Percentiles rank a stretch among this genome's conserved stretches.
These are phyloP conservation scores for Apiospora koreana DNA, from an alignment of 2,329 filamentous ascomycete species.

Conservation along the genomic window DNA sequence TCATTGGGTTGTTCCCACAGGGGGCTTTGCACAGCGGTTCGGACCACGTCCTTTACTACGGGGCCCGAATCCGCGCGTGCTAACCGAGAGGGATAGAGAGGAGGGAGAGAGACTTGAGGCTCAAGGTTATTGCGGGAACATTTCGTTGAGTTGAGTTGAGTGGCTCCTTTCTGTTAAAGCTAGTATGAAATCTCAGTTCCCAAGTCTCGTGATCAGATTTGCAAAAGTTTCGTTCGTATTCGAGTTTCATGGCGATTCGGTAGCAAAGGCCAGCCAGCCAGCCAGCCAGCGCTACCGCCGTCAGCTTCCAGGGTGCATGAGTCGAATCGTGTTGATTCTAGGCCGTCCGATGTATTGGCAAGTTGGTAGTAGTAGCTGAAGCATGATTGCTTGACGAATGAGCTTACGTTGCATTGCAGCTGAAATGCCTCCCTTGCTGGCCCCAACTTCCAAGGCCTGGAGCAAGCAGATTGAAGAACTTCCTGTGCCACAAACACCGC, in stretches of 20 bases:
- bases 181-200: not conserved
- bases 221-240: not conserved
- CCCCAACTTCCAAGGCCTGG: too few species aligned
- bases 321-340: not conserved
- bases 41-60: not conserved
- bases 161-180: not conserved
- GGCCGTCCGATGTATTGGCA: not conserved
- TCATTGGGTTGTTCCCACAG: not conserved
- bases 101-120: not conserved
- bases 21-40: not conserved
- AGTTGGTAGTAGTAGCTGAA: not conserved
- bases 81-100: not conserved
- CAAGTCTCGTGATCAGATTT: not conserved
- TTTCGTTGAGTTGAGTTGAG: not conserved
- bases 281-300: not conserved
- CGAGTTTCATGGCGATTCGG: not conserved
- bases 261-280: not conserved
- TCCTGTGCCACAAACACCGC: not conserved
- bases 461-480: not conserved
- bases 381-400: not conserved
- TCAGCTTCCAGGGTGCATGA: not conserved
- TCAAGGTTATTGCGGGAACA: not conserved
- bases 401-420: not conserved
- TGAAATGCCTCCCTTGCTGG: not conserved
- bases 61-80: not conserved